Evolutionary conservation across 257 asterid genomes (phyloP).

Genomic region (Gentiana macrophylla): DNA sequence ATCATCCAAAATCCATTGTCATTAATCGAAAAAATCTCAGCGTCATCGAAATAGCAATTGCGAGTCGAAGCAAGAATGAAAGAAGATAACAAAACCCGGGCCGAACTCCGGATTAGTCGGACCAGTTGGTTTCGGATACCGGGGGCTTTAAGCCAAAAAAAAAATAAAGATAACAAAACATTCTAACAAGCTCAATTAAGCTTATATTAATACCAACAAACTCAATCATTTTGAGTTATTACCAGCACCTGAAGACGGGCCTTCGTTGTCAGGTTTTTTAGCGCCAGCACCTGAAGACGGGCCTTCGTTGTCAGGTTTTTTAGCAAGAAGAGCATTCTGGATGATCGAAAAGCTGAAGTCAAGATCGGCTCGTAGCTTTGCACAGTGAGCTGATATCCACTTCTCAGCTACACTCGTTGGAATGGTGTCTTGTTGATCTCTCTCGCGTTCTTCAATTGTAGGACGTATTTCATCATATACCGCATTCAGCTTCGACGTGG

Average conservation of each 20-base stretch:
- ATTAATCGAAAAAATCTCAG: too few relatives aligned
- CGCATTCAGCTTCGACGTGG: conserved; percentile 43
- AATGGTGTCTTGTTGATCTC: conserved; percentile 78
- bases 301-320: conserved; percentile 5
- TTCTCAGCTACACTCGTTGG: conserved; percentile 63
- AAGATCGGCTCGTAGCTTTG: conserved; percentile 60
- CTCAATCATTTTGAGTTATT: too few relatives aligned
- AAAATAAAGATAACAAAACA: too few relatives aligned
- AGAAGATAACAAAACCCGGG: too few relatives aligned
- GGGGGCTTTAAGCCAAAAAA: too few relatives aligned
- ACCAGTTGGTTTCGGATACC: too few relatives aligned
- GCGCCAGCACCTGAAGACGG: not conserved
- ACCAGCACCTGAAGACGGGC: not conserved
- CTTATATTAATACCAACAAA: too few relatives aligned
- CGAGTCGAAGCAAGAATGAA: too few relatives aligned
- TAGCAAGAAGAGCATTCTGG: conserved; percentile 57
- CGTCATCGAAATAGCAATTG: too few relatives aligned
- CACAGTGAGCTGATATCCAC: conserved; percentile 86
- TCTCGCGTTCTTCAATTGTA: conserved; percentile 72
- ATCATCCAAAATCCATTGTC: too few relatives aligned
- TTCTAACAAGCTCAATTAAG: too few relatives aligned
- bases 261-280: conserved; percentile 7
- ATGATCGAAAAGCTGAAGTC: conserved; percentile 54
- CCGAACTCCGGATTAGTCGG: too few relatives aligned
- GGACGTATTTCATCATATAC: conserved; percentile 89